Conservation (phyloP, 371 early-diverging fungal genomes). For the Apophysomyces elegans region DNA sequence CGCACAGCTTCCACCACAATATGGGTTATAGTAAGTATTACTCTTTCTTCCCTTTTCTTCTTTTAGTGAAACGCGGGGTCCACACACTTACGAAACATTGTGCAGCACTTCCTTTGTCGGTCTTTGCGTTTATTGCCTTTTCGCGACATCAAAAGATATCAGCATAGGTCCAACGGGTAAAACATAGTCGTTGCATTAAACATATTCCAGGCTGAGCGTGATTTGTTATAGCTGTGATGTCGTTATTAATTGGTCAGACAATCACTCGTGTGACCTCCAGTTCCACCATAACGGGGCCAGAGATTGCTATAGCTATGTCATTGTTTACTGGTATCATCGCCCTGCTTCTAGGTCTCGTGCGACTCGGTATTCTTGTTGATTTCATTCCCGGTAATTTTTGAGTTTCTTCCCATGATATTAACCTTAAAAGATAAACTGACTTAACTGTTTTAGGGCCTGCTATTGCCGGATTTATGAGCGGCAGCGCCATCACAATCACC, state of each 20-base stretch:
- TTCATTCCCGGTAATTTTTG: constrained; percentile 69
- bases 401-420: constrained; percentile 4
- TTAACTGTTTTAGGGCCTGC: constrained; percentile 56
- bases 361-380: constrained; percentile 85
- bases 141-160: constrained; percentile 87
- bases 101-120: constrained; percentile 68
- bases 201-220: background rate
- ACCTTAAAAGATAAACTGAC: background rate
- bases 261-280: constrained; percentile 43
- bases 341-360: constrained; percentile 71
- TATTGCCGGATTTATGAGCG: constrained; percentile 69
- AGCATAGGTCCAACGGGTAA: constrained; percentile 81
- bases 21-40: constrained; percentile 67
- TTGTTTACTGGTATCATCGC: constrained; percentile 67
- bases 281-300: constrained; percentile 45
- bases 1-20: constrained; percentile 81
- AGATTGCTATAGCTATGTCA: constrained; percentile 62
- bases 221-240: constrained; percentile 72
- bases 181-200: background rate
- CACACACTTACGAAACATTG: background rate
- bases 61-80: constrained; percentile 19
- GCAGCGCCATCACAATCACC: constrained; percentile 77
- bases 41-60: constrained; percentile 1
- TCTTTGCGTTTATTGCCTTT: constrained; percentile 73
- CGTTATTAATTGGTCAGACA: constrained; percentile 76